Conservation (phyloP, 768 basidiomycete genomes). For the Sporobolomyces phaffii region DNA sequence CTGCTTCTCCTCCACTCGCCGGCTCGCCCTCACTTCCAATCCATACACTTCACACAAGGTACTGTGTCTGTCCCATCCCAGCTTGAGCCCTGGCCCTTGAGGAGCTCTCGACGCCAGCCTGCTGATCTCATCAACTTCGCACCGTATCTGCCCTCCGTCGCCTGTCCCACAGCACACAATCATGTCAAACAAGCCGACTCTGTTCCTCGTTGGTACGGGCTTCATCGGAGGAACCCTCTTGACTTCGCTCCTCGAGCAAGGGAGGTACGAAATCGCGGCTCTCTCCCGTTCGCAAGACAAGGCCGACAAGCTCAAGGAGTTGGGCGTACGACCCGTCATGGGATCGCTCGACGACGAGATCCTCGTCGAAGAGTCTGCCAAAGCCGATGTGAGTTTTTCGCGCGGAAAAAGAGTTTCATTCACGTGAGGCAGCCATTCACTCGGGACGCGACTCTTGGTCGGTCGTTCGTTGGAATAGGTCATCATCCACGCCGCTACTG, state of each 20-base stretch:
- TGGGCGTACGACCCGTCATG: conserved; percentile 24
- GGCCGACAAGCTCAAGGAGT: conserved; percentile 20
- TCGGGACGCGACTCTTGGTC: too few species aligned
- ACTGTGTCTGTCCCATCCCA: too few species aligned
- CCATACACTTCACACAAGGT: too few species aligned
- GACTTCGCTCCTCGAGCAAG: conserved; percentile 12
- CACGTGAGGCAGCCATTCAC: too few species aligned
- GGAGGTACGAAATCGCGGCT: conserved; percentile 20
- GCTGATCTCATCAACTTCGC: too few species aligned
- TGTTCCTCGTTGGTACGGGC: conserved; percentile 33
- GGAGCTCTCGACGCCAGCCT: too few species aligned
- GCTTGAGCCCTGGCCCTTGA: too few species aligned
- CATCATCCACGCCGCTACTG: conserved; percentile 35
- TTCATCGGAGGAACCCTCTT: conserved; percentile 34
- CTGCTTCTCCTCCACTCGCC: too few species aligned
- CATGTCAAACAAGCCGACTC: neutral
- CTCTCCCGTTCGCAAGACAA: conserved; percentile 15
- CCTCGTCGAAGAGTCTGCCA: conserved; percentile 12
- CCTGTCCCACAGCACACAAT: neutral
- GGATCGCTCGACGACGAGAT: conserved; percentile 23
- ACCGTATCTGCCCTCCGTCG: too few species aligned
- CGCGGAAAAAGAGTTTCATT: too few species aligned
- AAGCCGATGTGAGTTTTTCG: conserved; percentile 24
- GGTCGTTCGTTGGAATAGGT: conserved; percentile 15
- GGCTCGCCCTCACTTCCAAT: too few species aligned